Percentiles rank a stretch among this genome's conserved stretches.
Conservation (phyloP, 2,329 filamentous ascomycete genomes). For the Curvularia sp. region DNA sequence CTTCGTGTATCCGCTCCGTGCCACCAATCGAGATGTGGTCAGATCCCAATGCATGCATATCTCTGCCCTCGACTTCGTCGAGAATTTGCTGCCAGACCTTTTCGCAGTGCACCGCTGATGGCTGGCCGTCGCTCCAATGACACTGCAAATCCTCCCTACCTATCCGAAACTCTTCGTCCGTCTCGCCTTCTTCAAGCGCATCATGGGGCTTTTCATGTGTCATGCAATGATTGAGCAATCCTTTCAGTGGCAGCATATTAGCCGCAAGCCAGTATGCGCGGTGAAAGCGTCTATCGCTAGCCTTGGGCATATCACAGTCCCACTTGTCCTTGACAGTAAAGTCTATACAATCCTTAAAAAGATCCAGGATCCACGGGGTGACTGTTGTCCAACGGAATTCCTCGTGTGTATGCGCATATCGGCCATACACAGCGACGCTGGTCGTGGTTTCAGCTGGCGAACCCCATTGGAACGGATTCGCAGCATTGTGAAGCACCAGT, state of each 20-base stretch:
- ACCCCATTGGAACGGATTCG: conserved; percentile 28
- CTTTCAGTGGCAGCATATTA: conserved; percentile 18
- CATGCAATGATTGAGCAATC: conserved; percentile 24
- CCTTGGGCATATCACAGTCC: conserved; percentile 17
- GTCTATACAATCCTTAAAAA: conserved; percentile 5
- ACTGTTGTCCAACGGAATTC: conserved; percentile 42
- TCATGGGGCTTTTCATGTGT: conserved; percentile 13
- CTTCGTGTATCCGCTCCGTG: not conserved
- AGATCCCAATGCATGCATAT: not conserved
- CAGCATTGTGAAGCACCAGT: conserved; percentile 41
- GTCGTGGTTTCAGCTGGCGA: conserved; percentile 16
- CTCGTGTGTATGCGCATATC: conserved; percentile 22
- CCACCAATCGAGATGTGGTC: conserved; percentile 13
- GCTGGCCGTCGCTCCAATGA: conserved; percentile 10
- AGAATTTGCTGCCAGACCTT: conserved; percentile 14
- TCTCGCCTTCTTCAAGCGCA: conserved; percentile 6
- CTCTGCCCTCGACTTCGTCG: not conserved
- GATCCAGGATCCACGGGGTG: conserved; percentile 5
- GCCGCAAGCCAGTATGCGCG: conserved; percentile 42
- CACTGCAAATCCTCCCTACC: conserved; percentile 17
- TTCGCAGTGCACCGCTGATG: not conserved
- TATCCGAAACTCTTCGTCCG: conserved; percentile 15
- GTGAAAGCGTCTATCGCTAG: conserved; percentile 37
- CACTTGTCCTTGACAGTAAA: conserved; percentile 25
- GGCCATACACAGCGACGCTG: conserved; percentile 36